A percentile compares a stretch with the other conserved stretches of the same genome.
These are phyloP conservation scores for Candida loeiensis DNA, from an alignment of 805 yeast genomes.

Conservation along the genomic window DNA sequence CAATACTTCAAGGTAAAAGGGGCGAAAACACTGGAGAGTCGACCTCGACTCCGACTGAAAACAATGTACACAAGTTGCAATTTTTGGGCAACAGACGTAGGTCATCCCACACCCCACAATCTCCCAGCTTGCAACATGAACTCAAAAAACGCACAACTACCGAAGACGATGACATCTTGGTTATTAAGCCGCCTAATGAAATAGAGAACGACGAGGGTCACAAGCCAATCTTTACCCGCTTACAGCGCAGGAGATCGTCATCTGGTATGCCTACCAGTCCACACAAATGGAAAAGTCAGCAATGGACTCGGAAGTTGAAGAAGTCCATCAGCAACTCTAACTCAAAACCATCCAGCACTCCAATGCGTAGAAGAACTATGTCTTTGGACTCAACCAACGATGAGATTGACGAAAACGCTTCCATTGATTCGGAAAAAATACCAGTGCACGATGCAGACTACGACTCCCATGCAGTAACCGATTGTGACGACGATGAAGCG, in stretches of 20 bases:
- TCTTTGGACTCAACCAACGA: conserved; percentile 5
- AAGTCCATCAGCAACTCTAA: conserved; percentile 22
- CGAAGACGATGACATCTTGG: conserved; percentile 74
- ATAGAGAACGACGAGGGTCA: conserved; percentile 39
- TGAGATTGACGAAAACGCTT: conserved; percentile 17
- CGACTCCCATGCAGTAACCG: conserved; percentile 1
- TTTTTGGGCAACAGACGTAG: conserved; percentile 3
- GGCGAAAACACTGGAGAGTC: conserved; percentile 5
- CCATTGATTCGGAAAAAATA: conserved; percentile 20
- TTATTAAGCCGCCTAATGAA: conserved; percentile 76
- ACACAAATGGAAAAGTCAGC: conserved; percentile 7
- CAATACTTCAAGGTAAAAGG: conserved; percentile 64
- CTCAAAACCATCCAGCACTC: conserved; percentile 1
- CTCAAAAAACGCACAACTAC: conserved; percentile 18
- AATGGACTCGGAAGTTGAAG: conserved; percentile 22
- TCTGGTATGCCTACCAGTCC: conserved; percentile 15
- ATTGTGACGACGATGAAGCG: conserved; percentile 10
- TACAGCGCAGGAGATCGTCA: conserved; percentile 14
- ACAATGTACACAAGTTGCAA: no score
- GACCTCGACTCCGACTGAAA: no score
- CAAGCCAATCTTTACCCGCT: conserved; percentile 35
- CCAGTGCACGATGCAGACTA: not conserved
- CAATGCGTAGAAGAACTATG: not conserved
- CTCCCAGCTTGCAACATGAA: conserved; percentile 7
- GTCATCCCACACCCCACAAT: conserved; percentile 8